These are phyloP conservation scores for Echinochloa phyllopogon DNA, from an alignment of 176 grass and related monocot genomes.

Conservation along the genomic window DNA sequence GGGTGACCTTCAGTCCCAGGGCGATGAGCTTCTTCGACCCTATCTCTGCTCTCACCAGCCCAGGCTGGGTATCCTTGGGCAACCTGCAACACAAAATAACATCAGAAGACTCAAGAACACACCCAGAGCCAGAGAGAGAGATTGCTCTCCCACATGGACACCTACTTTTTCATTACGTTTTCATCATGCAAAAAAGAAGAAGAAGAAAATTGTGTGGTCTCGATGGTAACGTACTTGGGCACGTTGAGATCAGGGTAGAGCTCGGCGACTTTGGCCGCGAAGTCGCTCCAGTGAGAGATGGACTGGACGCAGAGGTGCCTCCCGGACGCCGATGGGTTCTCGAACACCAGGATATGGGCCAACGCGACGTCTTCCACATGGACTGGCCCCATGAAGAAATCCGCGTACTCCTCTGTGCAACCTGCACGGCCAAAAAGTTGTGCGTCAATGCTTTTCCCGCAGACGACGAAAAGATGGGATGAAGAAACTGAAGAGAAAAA, in stretches of 20 bases:
- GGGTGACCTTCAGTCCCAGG: constrained; percentile 66
- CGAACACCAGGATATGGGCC: constrained; percentile 72
- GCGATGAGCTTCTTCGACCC: constrained; percentile 76
- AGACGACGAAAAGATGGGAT: no score
- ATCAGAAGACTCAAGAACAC: neutral
- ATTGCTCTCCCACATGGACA: neutral
- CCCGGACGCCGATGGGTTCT: constrained; percentile 75
- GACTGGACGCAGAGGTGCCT: constrained; percentile 78
- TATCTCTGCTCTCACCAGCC: constrained; percentile 61
- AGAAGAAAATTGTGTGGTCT: no score
- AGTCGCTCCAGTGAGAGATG: constrained; percentile 77
- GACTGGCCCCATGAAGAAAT: constrained; percentile 73
- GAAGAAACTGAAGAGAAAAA: no score
- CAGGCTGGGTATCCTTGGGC: constrained; percentile 72
- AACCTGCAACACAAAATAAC: constrained; percentile 15
- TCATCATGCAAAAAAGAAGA: no score
- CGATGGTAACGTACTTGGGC: constrained; percentile 44
- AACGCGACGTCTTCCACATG: constrained; percentile 88
- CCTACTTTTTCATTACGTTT: neutral
- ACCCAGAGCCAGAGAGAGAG: neutral
- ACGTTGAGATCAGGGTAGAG: constrained; percentile 73
- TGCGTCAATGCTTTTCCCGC: no score
- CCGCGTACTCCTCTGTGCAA: constrained; percentile 61
- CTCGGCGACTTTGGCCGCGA: constrained; percentile 66
- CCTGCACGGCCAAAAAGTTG: constrained; percentile 37